Evolutionary conservation across 768 basidiomycete species (phyloP).

Genomic region (Naganishia antarctica): DNA sequence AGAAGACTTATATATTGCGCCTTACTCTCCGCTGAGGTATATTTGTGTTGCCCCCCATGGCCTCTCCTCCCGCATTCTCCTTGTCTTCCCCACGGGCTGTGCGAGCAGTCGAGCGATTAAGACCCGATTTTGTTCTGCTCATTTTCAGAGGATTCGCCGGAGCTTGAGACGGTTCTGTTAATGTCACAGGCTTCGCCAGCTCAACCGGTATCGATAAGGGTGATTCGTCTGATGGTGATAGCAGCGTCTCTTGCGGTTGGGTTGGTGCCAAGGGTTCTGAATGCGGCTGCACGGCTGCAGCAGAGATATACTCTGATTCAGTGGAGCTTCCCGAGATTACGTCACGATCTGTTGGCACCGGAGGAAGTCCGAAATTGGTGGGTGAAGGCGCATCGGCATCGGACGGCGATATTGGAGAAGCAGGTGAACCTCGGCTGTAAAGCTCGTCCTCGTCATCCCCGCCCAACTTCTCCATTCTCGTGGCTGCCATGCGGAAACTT

Average conservation of each 20-base stretch:
- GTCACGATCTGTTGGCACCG: neutral
- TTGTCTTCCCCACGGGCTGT: constrained; percentile 12
- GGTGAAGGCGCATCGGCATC: neutral
- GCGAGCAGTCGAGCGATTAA: constrained; percentile 5
- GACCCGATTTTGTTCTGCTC: constrained; percentile 20
- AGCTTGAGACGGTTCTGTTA: neutral
- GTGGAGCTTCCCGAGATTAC: neutral
- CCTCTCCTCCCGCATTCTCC: constrained; percentile 16
- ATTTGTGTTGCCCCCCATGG: neutral
- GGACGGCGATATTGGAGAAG: constrained; percentile 5
- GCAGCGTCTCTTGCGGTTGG: neutral
- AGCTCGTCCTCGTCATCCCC: neutral
- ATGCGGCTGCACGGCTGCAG: neutral
- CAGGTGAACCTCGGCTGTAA: neutral
- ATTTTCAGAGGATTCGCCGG: neutral
- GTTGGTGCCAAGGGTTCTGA: neutral
- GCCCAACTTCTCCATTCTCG: neutral
- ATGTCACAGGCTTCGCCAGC: constrained; percentile 5
- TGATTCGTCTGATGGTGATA: neutral
- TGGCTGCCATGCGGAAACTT: constrained; percentile 16
- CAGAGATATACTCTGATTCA: neutral
- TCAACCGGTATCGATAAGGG: constrained; percentile 7
- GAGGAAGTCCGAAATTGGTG: neutral
- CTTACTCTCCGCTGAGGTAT: constrained; percentile 17
- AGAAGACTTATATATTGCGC: constrained; percentile 4